Conservation (phyloP, 129 eudicot species). For the Glebionis coronaria region DNA sequence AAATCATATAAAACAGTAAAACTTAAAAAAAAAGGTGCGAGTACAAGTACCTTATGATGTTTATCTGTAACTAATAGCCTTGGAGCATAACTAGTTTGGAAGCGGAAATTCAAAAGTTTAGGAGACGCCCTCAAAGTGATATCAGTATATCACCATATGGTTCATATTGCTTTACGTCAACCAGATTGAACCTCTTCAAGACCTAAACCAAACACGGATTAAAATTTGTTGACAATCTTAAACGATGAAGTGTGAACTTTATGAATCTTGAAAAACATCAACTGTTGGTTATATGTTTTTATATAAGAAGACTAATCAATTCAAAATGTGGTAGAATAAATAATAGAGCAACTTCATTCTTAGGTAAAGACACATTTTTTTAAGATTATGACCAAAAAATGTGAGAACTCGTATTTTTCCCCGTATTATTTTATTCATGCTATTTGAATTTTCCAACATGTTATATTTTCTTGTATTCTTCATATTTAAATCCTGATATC, state of each 20-base stretch:
- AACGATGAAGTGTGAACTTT: neutral
- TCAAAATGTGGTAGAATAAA: neutral
- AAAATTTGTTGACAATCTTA: neutral
- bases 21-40: neutral
- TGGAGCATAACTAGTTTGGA: constrained; percentile 21
- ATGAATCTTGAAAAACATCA: neutral
- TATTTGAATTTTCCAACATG: no score
- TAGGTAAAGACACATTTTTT: neutral
- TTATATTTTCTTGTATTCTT: no score
- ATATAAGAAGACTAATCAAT: neutral
- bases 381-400: neutral
- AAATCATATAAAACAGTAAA: neutral
- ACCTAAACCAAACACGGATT: constrained; percentile 37
- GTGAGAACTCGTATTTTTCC: no score
- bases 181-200: constrained; percentile 51
- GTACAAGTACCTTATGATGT: constrained; percentile 25
- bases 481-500: no score
- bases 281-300: neutral
- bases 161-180: constrained; percentile 60
- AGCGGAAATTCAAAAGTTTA: constrained; percentile 46
- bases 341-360: neutral
- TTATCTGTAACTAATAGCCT: neutral
- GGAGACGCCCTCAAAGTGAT: constrained; percentile 52
- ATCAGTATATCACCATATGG: constrained; percentile 67
- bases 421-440: no score